Conservation (phyloP, 169 alveolate species). For the Plasmodium ovale region DNA sequence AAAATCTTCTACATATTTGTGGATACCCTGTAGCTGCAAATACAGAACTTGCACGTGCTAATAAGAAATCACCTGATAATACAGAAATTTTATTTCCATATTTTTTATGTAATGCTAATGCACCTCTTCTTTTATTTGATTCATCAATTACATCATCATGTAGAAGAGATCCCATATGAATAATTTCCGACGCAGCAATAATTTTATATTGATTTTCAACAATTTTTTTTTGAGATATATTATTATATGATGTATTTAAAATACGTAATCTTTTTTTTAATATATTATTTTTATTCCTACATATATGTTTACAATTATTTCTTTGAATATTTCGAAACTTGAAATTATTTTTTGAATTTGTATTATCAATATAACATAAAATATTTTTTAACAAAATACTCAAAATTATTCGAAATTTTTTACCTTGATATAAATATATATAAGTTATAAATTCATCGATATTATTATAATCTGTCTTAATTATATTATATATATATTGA, state of each 20-base stretch:
- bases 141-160: slow-evolving; percentile 90
- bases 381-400: slow-evolving; percentile 46
- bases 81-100: slow-evolving; percentile 84
- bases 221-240: slow-evolving; percentile 27
- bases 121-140: slow-evolving; percentile 83
- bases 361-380: slow-evolving; percentile 37
- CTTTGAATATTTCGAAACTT: slow-evolving; percentile 32
- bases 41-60: slow-evolving; percentile 77
- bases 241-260: background rate
- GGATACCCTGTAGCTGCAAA: slow-evolving; percentile 78
- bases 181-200: slow-evolving; percentile 84
- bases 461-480: slow-evolving; percentile 69
- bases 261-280: slow-evolving; percentile 1
- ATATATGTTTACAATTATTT: slow-evolving; percentile 13
- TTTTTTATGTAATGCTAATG: slow-evolving; percentile 80
- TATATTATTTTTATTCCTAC: background rate
- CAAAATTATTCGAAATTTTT: slow-evolving; percentile 61
- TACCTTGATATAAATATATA: slow-evolving; percentile 59
- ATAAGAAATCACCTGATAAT: slow-evolving; percentile 85
- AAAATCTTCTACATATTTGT: slow-evolving; percentile 70
- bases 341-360: slow-evolving; percentile 22
- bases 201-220: slow-evolving; percentile 56
- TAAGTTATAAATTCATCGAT: slow-evolving; percentile 68
- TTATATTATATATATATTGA: slow-evolving; percentile 60
- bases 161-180: slow-evolving; percentile 87